phyloP scores from a whole-genome alignment of 176 grass and related monocot species.

The Raddia guianensis region DNA sequence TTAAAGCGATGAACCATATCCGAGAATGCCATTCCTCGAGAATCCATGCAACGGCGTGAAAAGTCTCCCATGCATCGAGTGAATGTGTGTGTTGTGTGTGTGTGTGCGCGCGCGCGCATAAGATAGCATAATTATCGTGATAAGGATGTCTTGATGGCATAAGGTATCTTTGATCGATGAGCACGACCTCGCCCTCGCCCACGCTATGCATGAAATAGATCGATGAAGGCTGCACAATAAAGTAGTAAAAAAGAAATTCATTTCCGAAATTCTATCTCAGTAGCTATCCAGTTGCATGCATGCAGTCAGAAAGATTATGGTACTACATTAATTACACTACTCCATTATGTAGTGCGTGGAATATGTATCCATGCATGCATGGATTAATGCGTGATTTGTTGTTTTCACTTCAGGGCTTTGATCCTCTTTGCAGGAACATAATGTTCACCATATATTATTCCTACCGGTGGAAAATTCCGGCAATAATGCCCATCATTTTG shows the following conservation, averaged over 20 bases:
- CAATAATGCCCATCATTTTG: slow-evolving; percentile 42
- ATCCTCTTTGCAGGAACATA: not conserved
- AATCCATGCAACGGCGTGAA: slow-evolving; percentile 32
- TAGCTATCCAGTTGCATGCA: not conserved
- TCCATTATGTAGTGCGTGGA: not conserved
- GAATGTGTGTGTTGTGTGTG: not conserved
- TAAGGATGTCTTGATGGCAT: slow-evolving; percentile 40
- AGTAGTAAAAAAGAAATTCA: not conserved
- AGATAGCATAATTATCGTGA: slow-evolving; percentile 32
- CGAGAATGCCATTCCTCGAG: slow-evolving; percentile 49
- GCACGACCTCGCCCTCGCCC: not conserved
- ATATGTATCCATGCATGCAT: not conserved
- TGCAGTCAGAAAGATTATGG: not conserved
- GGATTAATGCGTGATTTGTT: not conserved
- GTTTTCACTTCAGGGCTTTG: not conserved
- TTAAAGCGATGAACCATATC: slow-evolving; percentile 53
- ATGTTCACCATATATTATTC: slow-evolving; percentile 39
- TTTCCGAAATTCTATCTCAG: not conserved
- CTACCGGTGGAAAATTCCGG: slow-evolving; percentile 22
- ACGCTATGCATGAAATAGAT: not conserved
- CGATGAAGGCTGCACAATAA: not conserved
- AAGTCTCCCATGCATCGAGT: not conserved
- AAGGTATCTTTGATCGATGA: slow-evolving; percentile 41
- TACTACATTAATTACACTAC: too few relatives aligned
- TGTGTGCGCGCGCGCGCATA: not conserved